Base-by-base conservation (phyloP, 306 rosid species). In the Dryas octopetala region DNA sequence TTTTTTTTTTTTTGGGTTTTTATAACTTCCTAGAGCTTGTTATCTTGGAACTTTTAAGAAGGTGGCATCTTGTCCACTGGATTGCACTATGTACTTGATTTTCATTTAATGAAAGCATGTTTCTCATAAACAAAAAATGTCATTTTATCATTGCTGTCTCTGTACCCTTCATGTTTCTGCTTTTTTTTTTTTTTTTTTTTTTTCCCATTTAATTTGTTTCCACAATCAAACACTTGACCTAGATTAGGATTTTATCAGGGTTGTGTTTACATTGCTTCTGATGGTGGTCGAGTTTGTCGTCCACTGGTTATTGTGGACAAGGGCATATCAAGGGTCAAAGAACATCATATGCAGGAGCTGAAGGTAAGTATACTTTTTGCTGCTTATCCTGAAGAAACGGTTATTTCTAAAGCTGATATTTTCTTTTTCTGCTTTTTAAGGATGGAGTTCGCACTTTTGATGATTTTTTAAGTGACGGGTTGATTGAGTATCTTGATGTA, bases 201-300 rank as follows among this genome's bases (percentile, higher is more conserved):
- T 32, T 32, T 32, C 3, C 50, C 13, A 1, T 16, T 5, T 7
- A 15, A 64, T 2, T n/a, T 64, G 13, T 43, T 64, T 49, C 53
- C 14, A 49, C 7, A 49, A 64, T 64, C 7, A 9, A 41, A 15
- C 43, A 43, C 50, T 50, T 64, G 49, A 64, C 48, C 4, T 15
- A 10, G 23, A 4, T 19, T 15, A 23, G 28, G 16, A 53, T 19
- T 7, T 48, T 58, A 19, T 61, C 91, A 91, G 95, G 76, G 68
- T 38, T 88, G 98, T 84, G 95, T 94, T 47, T 91, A 94, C 76
- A 71, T 94, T 79, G 97, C 98, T 85, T 91, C 98, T 59, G 98
- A 94, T 85, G 98, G 97, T 54, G 98, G 98, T 54, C 88, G 98
- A 80, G 98, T 94, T 74, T 94, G 97, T 69, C 97, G 98, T 74